phyloP scores from a whole-genome alignment of 306 rosid species.

The peach (Prunus persica) region DNA sequence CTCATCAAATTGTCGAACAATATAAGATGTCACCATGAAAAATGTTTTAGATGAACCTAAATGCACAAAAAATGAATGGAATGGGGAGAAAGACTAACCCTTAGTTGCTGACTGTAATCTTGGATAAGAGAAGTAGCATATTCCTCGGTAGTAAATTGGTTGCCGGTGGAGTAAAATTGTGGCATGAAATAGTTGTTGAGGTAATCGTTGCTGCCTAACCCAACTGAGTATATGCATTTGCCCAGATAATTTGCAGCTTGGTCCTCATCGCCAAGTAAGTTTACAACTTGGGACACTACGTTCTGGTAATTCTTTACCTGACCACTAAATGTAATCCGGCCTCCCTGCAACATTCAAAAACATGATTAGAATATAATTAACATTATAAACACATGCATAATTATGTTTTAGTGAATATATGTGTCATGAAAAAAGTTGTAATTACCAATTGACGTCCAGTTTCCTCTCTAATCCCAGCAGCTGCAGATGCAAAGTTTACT shows the following conservation, averaged over 20 bases:
- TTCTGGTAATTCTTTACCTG: slow-evolving; percentile 76
- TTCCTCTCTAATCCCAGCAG: slow-evolving; percentile 96
- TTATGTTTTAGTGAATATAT: background rate
- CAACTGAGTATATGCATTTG: slow-evolving; percentile 80
- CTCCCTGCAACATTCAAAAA: slow-evolving; percentile 50
- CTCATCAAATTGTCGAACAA: background rate
- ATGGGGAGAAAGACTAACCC: slow-evolving; percentile 32
- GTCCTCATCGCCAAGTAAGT: slow-evolving; percentile 53
- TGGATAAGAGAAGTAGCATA: slow-evolving; percentile 67
- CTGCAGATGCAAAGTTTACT: slow-evolving; percentile 93
- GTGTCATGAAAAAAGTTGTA: background rate
- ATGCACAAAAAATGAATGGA: background rate
- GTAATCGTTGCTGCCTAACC: slow-evolving; percentile 94
- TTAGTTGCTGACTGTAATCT: slow-evolving; percentile 57
- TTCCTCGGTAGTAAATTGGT: slow-evolving; percentile 61
- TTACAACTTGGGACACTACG: slow-evolving; percentile 65
- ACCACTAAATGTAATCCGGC: slow-evolving; percentile 68
- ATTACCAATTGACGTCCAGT: slow-evolving; percentile 88
- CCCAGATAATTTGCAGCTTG: slow-evolving; percentile 57
- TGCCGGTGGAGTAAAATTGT: slow-evolving; percentile 48
- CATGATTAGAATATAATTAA: background rate
- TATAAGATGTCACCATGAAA: background rate
- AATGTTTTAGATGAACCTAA: background rate
- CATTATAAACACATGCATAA: background rate
- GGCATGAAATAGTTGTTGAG: slow-evolving; percentile 99